A percentile compares a stretch with the other conserved stretches of the same genome.
phyloP scores from a whole-genome alignment of 768 basidiomycete species.

The Leccinum subtestaceum region DNA sequence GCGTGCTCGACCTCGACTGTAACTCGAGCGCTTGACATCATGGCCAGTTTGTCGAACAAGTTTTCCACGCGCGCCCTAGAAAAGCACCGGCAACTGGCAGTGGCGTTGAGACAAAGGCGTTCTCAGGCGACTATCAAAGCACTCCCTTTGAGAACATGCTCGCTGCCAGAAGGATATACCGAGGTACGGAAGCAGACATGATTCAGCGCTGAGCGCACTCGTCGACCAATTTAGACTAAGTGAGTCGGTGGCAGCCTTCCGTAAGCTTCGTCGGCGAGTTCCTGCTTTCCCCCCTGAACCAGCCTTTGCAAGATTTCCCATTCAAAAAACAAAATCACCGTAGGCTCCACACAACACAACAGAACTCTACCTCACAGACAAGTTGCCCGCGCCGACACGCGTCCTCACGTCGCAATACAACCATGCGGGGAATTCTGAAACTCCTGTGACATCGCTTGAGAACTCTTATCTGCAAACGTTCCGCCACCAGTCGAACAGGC shows the following conservation, averaged over 20 bases:
- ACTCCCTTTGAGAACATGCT: background rate
- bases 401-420: constrained; percentile 18
- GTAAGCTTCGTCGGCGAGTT: constrained; percentile 4
- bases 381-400: background rate
- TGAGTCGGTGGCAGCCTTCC: constrained; percentile 11
- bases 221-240: constrained; percentile 7
- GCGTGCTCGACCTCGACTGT: background rate
- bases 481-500: constrained; percentile 13
- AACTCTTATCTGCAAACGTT: constrained; percentile 10
- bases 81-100: background rate
- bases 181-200: constrained; percentile 2
- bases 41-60: background rate
- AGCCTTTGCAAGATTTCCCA: background rate
- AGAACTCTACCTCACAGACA: constrained; percentile 1
- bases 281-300: constrained; percentile 6
- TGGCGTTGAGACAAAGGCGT: constrained; percentile 5
- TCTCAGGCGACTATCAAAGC: constrained; percentile 2
- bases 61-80: constrained; percentile 4
- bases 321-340: constrained; percentile 1
- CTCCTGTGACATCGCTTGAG: constrained; percentile 2
- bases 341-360: background rate
- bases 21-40: background rate
- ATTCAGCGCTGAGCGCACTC: background rate
- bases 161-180: background rate
- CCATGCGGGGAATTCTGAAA: constrained; percentile 22